Conservation (phyloP, 2,329 filamentous ascomycete genomes). For the Arthrobotrys musiformis region DNA sequence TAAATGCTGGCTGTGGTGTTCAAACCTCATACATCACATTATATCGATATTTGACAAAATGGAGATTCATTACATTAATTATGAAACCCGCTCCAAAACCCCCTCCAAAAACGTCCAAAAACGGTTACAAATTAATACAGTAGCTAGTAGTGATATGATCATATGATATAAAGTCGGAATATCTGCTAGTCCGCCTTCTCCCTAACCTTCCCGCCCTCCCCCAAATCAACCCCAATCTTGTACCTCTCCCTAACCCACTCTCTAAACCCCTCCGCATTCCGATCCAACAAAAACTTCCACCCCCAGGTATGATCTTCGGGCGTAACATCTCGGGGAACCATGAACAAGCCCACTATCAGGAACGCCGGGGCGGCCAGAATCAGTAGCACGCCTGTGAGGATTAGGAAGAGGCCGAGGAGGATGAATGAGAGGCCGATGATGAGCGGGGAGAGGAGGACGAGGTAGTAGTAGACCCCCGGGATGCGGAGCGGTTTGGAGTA, state of each 20-base stretch:
- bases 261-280: slow-evolving; percentile 27
- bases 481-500: neutral
- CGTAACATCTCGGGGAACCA: slow-evolving; percentile 46
- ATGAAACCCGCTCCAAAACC: no score
- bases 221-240: slow-evolving; percentile 32
- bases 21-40: no score
- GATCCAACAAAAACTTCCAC: slow-evolving; percentile 51
- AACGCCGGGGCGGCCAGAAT: slow-evolving; percentile 42
- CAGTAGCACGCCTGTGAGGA: slow-evolving; percentile 37
- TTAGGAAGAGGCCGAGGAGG: slow-evolving; percentile 21
- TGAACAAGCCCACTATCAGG: slow-evolving; percentile 39
- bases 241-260: slow-evolving; percentile 36
- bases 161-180: no score
- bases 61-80: no score
- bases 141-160: no score
- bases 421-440: slow-evolving; percentile 45
- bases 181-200: slow-evolving; percentile 12
- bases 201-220: slow-evolving; percentile 30
- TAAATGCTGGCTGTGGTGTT: no score
- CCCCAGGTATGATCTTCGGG: slow-evolving; percentile 44
- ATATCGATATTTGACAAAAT: no score
- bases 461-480: slow-evolving; percentile 46
- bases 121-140: no score
- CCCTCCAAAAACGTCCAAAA: no score
- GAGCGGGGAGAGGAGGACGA: slow-evolving; percentile 48